phyloP scores from a whole-genome alignment of 768 basidiomycete species.

The Calvatia gigantea region DNA sequence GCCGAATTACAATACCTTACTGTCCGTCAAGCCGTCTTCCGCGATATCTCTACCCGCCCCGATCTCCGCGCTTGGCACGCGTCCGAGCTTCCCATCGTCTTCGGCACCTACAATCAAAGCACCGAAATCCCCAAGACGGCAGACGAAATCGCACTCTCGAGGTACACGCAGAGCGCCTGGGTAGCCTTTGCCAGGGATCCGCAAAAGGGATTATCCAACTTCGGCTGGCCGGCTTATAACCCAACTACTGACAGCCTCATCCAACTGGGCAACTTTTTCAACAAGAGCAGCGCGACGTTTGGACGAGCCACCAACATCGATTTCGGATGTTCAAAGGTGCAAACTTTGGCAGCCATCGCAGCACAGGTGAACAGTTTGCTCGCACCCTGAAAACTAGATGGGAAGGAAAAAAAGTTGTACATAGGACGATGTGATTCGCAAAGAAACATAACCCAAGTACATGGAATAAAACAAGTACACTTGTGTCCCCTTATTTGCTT shows the following conservation, averaged over 20 bases:
- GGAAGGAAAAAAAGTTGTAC: not conserved
- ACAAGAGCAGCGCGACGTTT: constrained; percentile 14
- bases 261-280: constrained; percentile 20
- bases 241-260: constrained; percentile 17
- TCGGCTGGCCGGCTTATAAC: constrained; percentile 22
- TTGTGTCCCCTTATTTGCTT: not conserved
- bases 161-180: constrained; percentile 35
- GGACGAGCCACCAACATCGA: constrained; percentile 3
- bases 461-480: not conserved
- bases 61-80: constrained; percentile 34
- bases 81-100: constrained; percentile 35
- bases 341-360: constrained; percentile 1
- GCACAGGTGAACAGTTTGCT: constrained; percentile 2
- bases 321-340: constrained; percentile 3
- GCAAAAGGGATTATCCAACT: constrained; percentile 20
- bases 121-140: constrained; percentile 19
- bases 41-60: constrained; percentile 28
- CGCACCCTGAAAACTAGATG: not conserved
- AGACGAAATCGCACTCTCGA: constrained; percentile 28
- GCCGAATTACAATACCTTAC: too few species aligned
- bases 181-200: constrained; percentile 41
- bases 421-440: too few species aligned
- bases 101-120: constrained; percentile 29
- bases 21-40: constrained; percentile 26
- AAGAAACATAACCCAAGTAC: not conserved